Evolutionary conservation across 768 basidiomycete genomes (phyloP).

Genomic region (Russula vinacea): DNA sequence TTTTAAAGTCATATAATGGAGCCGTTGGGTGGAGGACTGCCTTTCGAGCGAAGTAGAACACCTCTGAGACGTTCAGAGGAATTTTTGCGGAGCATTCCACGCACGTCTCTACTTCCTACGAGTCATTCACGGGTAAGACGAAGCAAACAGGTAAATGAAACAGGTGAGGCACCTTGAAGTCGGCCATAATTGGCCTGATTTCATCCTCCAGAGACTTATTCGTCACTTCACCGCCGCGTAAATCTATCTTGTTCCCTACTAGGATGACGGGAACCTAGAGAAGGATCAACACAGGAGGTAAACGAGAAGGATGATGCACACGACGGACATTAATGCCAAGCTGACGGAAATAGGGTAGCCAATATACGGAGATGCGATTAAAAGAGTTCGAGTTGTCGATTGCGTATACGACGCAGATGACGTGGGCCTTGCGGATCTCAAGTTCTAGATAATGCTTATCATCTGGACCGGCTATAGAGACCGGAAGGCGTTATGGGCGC

Average conservation of each 20-base stretch:
- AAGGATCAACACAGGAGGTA: neutral
- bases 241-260: slow-evolving; percentile 97
- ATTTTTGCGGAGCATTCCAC: slow-evolving; percentile 94
- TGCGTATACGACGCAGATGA: slow-evolving; percentile 95
- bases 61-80: slow-evolving; percentile 90
- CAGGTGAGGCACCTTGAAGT: slow-evolving; percentile 77
- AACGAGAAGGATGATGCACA: slow-evolving; percentile 4
- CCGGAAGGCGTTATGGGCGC: slow-evolving; percentile 12
- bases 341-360: slow-evolving; percentile 93
- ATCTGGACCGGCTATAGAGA: slow-evolving; percentile 66
- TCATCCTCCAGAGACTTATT: slow-evolving; percentile 93
- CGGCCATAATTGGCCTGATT: slow-evolving; percentile 95
- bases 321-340: slow-evolving; percentile 86
- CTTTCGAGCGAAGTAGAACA: slow-evolving; percentile 98
- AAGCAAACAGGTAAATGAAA: slow-evolving; percentile 3
- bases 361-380: slow-evolving; percentile 96
- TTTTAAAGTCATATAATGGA: slow-evolving; percentile 92
- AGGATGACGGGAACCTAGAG: slow-evolving; percentile 89
- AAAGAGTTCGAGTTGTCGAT: slow-evolving; percentile 97
- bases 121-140: slow-evolving; percentile 2
- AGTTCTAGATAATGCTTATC: slow-evolving; percentile 88
- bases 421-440: slow-evolving; percentile 95
- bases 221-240: slow-evolving; percentile 89
- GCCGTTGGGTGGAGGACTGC: slow-evolving; percentile 96
- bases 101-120: slow-evolving; percentile 95